Conservation (phyloP, 805 yeast species). For the Ogataea populi-albae region DNA sequence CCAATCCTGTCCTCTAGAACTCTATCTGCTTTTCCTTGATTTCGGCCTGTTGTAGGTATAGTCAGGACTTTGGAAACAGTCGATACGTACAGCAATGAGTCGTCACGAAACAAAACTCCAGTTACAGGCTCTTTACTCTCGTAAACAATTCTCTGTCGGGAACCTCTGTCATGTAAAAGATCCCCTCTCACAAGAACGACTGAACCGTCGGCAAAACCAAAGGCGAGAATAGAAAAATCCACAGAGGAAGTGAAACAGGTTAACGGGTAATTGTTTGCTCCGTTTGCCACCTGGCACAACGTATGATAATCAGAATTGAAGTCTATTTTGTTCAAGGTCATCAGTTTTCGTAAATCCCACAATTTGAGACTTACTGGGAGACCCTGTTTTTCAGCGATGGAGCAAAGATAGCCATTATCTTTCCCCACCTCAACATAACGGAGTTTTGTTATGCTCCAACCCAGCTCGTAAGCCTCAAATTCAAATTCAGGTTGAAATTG, state of each 20-base stretch:
- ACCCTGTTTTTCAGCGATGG: slow-evolving; percentile 75
- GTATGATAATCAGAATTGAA: slow-evolving; percentile 50
- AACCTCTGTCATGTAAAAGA: slow-evolving; percentile 80
- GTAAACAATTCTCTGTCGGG: slow-evolving; percentile 78
- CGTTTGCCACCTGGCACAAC: slow-evolving; percentile 61
- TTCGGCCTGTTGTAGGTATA: slow-evolving; percentile 74
- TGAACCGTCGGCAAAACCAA: slow-evolving; percentile 83
- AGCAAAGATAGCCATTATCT: slow-evolving; percentile 47
- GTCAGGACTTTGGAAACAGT: slow-evolving; percentile 72
- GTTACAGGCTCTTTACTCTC: slow-evolving; percentile 80
- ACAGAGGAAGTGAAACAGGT: slow-evolving; percentile 56
- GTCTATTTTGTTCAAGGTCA: slow-evolving; percentile 31
- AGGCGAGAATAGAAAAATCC: slow-evolving; percentile 61
- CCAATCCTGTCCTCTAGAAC: slow-evolving; percentile 47
- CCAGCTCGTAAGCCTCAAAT: slow-evolving; percentile 64
- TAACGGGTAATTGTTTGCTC: slow-evolving; percentile 74
- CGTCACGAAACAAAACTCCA: slow-evolving; percentile 58
- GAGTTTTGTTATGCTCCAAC: slow-evolving; percentile 61
- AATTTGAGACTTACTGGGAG: slow-evolving; percentile 63
- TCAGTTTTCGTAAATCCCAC: slow-evolving; percentile 64
- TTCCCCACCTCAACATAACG: slow-evolving; percentile 35
- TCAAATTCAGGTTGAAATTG: slow-evolving; percentile 44
- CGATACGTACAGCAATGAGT: slow-evolving; percentile 60
- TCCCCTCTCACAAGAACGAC: slow-evolving; percentile 86
- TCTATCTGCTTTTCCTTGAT: slow-evolving; percentile 58